These are phyloP conservation scores for Protea cynaroides DNA, from an alignment of 164 flowering plant genomes.

Conservation along the genomic window DNA sequence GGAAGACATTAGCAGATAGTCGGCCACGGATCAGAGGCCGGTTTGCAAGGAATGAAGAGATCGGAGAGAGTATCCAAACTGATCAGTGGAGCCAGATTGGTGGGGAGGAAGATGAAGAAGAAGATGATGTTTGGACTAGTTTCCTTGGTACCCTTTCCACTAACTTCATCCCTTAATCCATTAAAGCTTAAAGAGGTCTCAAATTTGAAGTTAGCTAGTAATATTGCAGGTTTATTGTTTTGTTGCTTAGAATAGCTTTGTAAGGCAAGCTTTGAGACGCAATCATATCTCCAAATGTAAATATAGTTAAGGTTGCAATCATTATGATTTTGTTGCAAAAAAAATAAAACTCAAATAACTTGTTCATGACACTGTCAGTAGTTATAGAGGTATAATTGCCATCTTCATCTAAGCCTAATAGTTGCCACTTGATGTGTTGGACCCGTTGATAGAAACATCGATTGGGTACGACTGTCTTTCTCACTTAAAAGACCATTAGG, in stretches of 20 bases:
- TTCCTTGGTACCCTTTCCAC: conserved; percentile 31
- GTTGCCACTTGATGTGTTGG: too few species aligned
- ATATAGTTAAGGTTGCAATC: neutral
- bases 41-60: conserved; percentile 54
- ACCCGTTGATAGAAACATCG: too few species aligned
- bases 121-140: conserved; percentile 37
- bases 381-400: too few species aligned
- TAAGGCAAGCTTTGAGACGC: too few species aligned
- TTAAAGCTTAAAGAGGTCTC: too few species aligned
- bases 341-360: too few species aligned
- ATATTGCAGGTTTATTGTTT: neutral
- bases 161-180: conserved; percentile 14
- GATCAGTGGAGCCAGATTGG: conserved; percentile 24
- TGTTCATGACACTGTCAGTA: too few species aligned
- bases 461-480: too few species aligned
- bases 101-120: conserved; percentile 32
- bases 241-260: neutral
- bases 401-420: too few species aligned
- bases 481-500: too few species aligned
- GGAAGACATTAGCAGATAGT: conserved; percentile 62
- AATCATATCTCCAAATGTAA: neutral
- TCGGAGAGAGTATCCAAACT: conserved; percentile 22
- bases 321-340: too few species aligned
- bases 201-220: too few species aligned
- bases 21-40: conserved; percentile 57